Evolutionary conservation across 257 asterid species (phyloP).

Genomic region (Dorcoceras hygrometricum): DNA sequence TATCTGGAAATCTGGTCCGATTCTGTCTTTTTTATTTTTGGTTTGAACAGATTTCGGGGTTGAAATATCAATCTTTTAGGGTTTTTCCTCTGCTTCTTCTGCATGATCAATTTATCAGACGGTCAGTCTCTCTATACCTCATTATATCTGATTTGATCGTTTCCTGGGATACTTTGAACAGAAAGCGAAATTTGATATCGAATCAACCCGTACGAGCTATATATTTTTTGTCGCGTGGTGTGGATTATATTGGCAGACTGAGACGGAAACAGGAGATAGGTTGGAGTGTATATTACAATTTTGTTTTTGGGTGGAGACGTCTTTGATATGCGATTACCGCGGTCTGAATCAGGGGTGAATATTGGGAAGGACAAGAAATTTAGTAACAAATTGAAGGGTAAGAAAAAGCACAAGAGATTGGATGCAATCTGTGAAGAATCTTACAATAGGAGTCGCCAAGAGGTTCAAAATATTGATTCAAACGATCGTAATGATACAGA

Average conservation of each 20-base stretch:
- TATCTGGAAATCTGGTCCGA: conserved; percentile 6
- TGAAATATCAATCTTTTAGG: conserved; percentile 37
- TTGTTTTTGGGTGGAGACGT: conserved; percentile 24
- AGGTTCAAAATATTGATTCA: conserved; percentile 36
- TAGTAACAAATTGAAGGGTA: conserved; percentile 54
- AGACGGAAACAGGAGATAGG: conserved; percentile 6
- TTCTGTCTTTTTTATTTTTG: conserved; percentile 2
- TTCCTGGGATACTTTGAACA: conserved; percentile 22
- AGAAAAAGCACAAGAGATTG: conserved; percentile 77
- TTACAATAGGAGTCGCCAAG: conserved; percentile 51
- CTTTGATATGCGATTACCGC: conserved; percentile 72
- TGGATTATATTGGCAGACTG: conserved; percentile 14
- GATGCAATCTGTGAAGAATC: conserved; percentile 78
- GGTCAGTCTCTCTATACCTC: conserved; percentile 47
- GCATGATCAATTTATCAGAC: conserved; percentile 47
- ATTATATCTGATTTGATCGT: conserved; percentile 26
- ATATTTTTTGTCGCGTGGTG: conserved; percentile 26
- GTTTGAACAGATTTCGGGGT: conserved; percentile 10
- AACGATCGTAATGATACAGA: conserved; percentile 37
- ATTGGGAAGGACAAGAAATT: conserved; percentile 51
- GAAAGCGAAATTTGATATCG: conserved; percentile 14
- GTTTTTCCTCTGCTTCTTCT: conserved; percentile 29
- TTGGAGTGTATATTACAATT: neutral
- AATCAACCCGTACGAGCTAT: conserved; percentile 17
- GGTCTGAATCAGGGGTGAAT: conserved; percentile 46